Evolutionary conservation across 2,329 filamentous ascomycete species (phyloP).

Genomic region (Ceratocystis harringtonii): DNA sequence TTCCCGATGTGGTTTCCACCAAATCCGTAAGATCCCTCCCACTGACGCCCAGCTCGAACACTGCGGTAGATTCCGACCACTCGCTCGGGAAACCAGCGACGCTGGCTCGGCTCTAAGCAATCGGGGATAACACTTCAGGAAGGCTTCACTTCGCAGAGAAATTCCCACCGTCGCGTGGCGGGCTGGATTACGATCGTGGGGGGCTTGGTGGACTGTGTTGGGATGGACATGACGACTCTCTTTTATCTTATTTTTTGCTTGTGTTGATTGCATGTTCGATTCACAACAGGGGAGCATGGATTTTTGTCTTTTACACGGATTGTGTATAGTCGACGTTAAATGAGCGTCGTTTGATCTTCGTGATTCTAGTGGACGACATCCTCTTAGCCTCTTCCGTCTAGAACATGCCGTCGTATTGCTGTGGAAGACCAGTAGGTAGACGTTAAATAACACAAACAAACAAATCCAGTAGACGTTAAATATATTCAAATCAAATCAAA

Average conservation of each 20-base stretch:
- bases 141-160: constrained; percentile 59
- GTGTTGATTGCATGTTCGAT: neutral
- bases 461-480: too few relatives aligned
- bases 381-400: too few relatives aligned
- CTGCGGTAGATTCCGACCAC: constrained; percentile 45
- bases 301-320: neutral
- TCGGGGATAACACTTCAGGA: constrained; percentile 54
- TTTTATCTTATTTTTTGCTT: constrained; percentile 25
- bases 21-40: constrained; percentile 40
- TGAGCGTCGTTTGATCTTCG: too few relatives aligned
- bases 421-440: too few relatives aligned
- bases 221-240: constrained; percentile 42
- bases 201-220: constrained; percentile 42
- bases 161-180: constrained; percentile 57
- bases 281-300: neutral
- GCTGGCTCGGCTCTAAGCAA: constrained; percentile 47
- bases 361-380: too few relatives aligned
- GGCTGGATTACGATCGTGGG: constrained; percentile 49
- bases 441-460: too few relatives aligned
- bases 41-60: constrained; percentile 54
- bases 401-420: too few relatives aligned
- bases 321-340: too few relatives aligned
- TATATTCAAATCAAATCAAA: too few relatives aligned
- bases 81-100: constrained; percentile 54
- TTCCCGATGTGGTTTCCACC: constrained; percentile 35